Percentiles rank a stretch among this genome's conserved stretches.
phyloP scores from a whole-genome alignment of 805 yeast genomes.

The Lachancea quebecensis region DNA sequence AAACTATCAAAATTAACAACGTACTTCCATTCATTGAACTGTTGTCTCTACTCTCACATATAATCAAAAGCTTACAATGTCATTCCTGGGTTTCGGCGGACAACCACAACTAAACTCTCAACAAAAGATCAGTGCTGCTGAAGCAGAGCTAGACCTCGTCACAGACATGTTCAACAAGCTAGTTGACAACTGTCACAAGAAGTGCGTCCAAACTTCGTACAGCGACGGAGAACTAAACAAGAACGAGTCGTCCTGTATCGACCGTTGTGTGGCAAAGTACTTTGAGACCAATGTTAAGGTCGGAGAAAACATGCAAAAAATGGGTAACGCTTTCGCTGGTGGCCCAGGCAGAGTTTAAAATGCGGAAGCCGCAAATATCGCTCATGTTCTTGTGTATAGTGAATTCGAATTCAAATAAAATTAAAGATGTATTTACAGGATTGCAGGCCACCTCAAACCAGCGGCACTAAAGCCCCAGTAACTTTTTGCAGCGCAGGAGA shows the following conservation, averaged over 20 bases:
- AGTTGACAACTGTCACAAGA: slow-evolving; percentile 81
- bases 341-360: slow-evolving; percentile 18
- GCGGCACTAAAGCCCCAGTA: slow-evolving; percentile 41
- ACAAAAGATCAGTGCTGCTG: slow-evolving; percentile 84
- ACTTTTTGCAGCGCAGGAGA: slow-evolving; percentile 55
- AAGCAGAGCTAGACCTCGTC: slow-evolving; percentile 93
- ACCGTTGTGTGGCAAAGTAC: slow-evolving; percentile 93
- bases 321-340: slow-evolving; percentile 40
- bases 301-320: slow-evolving; percentile 65
- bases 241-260: slow-evolving; percentile 80
- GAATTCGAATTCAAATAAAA: background rate
- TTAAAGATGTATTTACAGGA: slow-evolving; percentile 3
- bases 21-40: background rate
- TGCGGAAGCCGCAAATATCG: too few relatives aligned
- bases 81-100: slow-evolving; percentile 51
- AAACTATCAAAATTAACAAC: background rate
- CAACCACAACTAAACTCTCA: slow-evolving; percentile 68
- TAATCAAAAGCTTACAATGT: background rate
- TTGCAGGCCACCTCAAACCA: background rate
- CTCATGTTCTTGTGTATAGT: slow-evolving; percentile 3
- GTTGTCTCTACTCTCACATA: too few relatives aligned
- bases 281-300: slow-evolving; percentile 92
- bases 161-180: slow-evolving; percentile 95
- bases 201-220: slow-evolving; percentile 69
- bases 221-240: slow-evolving; percentile 67